Conservation (phyloP, 108 stramenopile genomes). For the Cafeteria roenbergensis region DNA sequence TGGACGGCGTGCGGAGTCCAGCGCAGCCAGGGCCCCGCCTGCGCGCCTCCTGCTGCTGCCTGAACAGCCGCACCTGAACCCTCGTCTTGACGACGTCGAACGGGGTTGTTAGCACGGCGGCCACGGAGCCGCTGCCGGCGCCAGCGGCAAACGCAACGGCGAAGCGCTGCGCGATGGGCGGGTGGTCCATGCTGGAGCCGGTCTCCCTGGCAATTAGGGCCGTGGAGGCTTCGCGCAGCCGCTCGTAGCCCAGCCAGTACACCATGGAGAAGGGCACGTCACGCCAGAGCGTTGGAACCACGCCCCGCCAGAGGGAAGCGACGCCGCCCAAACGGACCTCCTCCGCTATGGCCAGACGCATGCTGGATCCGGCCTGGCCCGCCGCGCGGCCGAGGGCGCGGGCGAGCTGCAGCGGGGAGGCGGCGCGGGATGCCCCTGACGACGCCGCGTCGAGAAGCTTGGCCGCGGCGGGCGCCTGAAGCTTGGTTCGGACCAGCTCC, state of each 20-base stretch:
- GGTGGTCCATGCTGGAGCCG: conserved; percentile 10
- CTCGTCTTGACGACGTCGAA: conserved; percentile 88
- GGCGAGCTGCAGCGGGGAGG: no score
- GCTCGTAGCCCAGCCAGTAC: conserved; percentile 71
- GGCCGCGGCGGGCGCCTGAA: conserved; percentile 18
- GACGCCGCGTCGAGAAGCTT: neutral
- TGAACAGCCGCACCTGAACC: conserved; percentile 40
- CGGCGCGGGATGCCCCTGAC: neutral
- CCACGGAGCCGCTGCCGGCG: conserved; percentile 57
- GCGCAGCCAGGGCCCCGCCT: neutral
- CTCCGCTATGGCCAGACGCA: conserved; percentile 32
- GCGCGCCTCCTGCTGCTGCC: no score
- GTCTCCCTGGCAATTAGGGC: no score
- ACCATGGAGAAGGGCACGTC: conserved; percentile 81
- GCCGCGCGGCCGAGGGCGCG: no score
- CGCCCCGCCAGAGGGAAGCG: conserved; percentile 56
- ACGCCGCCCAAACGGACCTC: conserved; percentile 48
- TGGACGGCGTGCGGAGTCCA: neutral
- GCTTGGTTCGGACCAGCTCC: conserved; percentile 52
- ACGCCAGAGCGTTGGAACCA: conserved; percentile 64
- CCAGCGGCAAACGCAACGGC: conserved; percentile 61
- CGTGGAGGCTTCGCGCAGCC: conserved; percentile 11
- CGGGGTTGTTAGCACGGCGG: conserved; percentile 71
- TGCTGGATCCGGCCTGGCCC: no score
- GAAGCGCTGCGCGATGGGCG: conserved; percentile 19